Base-by-base conservation (phyloP, 176 grass and related monocot species). In the Zizania latifolia region DNA sequence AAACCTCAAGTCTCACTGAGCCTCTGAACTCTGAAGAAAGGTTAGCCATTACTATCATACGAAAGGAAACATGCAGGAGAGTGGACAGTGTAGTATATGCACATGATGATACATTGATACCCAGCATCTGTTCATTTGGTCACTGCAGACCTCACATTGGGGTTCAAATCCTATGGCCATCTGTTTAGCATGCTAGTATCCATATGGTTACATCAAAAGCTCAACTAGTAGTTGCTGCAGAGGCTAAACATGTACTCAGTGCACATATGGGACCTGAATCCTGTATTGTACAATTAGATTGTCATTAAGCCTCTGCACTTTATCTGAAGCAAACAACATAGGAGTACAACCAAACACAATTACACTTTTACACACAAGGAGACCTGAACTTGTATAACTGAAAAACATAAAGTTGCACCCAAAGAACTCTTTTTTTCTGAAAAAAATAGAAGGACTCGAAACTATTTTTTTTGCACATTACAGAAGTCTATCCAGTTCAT, bases 151-250 rank as follows among this genome's bases (percentile, higher is more conserved):
- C 46, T n/a, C n/a, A n/a, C n/a, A n/a, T n/a, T n/a, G n/a, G n/a
- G n/a, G n/a, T n/a, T 21, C 19, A 26, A 34, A 63, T 63, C 36
- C 19, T 22, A 38, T 65, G 2, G 29, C 10, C 63, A 40, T 27
- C 27, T 67, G 37, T 67, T 41, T 43, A 56, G 27, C 36, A 59
- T 38, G 8, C 10, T 21, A 26, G 35, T 13, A 65, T 66, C 29
- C 59, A 69, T 33, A 69, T 70, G 72, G n/a, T n/a, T n/a, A n/a
- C n/a, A n/a, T n/a, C n/a, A n/a, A 67, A 62, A 78, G 22, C 8
- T 71, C 8, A 71, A 51, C 24, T 14, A n/a, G n/a, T n/a, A n/a
- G n/a, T n/a, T n/a, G n/a, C n/a, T n/a, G n/a, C n/a, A n/a, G n/a
- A n/a, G 24, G 19, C 23, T 24, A 40, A 58, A 74, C 33, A 38